These are phyloP conservation scores for Populus ilicifolia DNA, from an alignment of 345 rosid genomes.

Conservation along the genomic window DNA sequence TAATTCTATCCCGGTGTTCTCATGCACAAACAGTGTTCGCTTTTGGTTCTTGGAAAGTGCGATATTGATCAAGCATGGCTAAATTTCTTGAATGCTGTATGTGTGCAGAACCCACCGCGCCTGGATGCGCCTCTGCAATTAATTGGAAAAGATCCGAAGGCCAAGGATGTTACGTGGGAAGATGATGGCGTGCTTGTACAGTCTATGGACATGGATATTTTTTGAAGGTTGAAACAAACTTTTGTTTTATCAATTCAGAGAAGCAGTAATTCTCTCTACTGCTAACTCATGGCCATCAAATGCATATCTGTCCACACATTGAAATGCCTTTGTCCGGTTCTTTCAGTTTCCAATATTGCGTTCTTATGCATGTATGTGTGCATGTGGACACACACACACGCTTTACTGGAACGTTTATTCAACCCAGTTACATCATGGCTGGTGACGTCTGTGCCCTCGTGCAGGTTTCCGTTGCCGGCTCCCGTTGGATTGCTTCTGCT, in stretches of 20 bases:
- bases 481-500: no score
- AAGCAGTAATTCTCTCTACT: neutral
- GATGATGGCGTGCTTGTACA: conserved; percentile 71
- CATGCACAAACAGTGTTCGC: neutral
- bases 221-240: conserved; percentile 34
- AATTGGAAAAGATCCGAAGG: conserved; percentile 49
- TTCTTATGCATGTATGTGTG: neutral
- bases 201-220: conserved; percentile 57
- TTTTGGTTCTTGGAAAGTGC: neutral
- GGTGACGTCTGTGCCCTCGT: no score
- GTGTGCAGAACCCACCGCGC: conserved; percentile 69
- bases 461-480: no score
- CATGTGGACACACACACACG: no score
- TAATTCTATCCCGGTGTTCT: neutral
- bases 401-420: no score
- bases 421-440: no score
- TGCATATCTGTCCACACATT: neutral
- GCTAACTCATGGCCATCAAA: neutral
- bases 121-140: conserved; percentile 57
- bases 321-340: neutral
- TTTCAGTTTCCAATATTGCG: no score
- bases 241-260: neutral
- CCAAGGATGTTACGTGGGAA: conserved; percentile 71
- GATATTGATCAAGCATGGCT: neutral
- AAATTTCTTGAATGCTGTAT: neutral